Percentiles rank a stretch among this genome's conserved stretches.
Conservation (phyloP, 768 basidiomycete genomes). For the Macrolepiota dolichaula region DNA sequence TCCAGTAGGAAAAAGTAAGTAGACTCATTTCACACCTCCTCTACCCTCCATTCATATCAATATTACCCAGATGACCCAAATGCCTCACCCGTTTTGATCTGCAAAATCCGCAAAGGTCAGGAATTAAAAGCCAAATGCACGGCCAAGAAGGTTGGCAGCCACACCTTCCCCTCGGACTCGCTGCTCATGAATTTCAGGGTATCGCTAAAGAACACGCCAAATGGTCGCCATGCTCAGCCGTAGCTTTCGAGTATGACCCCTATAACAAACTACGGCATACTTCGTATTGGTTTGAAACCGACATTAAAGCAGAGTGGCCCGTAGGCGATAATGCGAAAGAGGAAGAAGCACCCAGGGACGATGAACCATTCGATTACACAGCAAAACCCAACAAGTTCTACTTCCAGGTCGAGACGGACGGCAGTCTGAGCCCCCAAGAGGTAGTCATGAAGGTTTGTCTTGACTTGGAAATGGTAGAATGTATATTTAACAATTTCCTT, state of each 20-base stretch:
- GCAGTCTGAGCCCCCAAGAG: constrained; percentile 84
- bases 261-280: constrained; percentile 97
- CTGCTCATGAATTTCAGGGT: constrained; percentile 50
- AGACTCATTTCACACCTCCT: neutral
- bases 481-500: constrained; percentile 4
- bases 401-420: constrained; percentile 92
- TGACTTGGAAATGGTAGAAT: neutral
- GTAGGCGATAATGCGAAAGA: constrained; percentile 81
- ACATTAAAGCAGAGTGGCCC: constrained; percentile 87
- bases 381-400: constrained; percentile 91
- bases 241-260: constrained; percentile 97
- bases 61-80: constrained; percentile 50
- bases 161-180: neutral
- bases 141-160: constrained; percentile 80
- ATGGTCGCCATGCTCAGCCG: constrained; percentile 95
- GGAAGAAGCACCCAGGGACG: constrained; percentile 77
- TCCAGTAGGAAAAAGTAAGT: constrained; percentile 81
- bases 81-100: constrained; percentile 72
- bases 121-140: constrained; percentile 82
- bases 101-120: constrained; percentile 93
- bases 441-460: constrained; percentile 73
- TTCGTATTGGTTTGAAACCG: constrained; percentile 88
- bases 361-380: constrained; percentile 82
- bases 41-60: constrained; percentile 12
- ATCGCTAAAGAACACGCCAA: constrained; percentile 99